Conservation (phyloP, 257 asterid genomes). For the Mitragyna speciosa region DNA sequence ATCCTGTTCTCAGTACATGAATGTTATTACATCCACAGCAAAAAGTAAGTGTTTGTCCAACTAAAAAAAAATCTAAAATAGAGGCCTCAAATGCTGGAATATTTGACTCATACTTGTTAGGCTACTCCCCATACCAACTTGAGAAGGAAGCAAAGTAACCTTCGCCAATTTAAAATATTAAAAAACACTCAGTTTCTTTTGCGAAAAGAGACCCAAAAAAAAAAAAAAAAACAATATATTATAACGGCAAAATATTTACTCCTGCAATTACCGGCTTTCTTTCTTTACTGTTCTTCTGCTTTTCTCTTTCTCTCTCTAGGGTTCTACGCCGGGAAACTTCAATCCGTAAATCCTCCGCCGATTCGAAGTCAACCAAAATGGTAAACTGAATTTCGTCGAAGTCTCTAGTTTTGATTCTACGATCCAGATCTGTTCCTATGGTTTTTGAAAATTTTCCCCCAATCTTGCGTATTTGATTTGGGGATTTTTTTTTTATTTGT, state of each 20-base stretch:
- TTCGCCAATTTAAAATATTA: background rate
- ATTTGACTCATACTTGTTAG: too few species aligned
- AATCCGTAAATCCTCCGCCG: conserved; percentile 12
- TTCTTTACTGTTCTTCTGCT: background rate
- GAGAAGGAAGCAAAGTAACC: background rate
- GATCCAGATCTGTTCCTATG: conserved; percentile 7
- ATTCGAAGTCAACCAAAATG: conserved; percentile 17
- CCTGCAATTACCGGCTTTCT: background rate
- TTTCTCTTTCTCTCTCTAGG: conserved; percentile 10
- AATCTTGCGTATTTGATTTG: background rate
- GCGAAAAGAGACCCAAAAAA: too few species aligned
- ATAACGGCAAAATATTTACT: background rate
- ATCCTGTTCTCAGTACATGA: too few species aligned
- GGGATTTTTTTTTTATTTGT: background rate
- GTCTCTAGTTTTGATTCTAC: background rate
- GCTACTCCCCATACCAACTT: too few species aligned
- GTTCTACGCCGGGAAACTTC: conserved; percentile 18
- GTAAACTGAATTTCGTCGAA: conserved; percentile 2
- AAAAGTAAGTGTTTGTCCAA: too few species aligned
- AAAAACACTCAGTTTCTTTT: background rate
- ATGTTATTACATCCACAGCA: too few species aligned
- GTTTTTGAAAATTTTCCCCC: conserved; percentile 26
- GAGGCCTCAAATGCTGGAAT: too few species aligned
- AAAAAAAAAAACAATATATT: background rate
- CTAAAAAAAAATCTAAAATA: too few species aligned